These are phyloP conservation scores for Smallanthus sonchifolius DNA, from an alignment of 129 eudicot genomes.

Conservation along the genomic window DNA sequence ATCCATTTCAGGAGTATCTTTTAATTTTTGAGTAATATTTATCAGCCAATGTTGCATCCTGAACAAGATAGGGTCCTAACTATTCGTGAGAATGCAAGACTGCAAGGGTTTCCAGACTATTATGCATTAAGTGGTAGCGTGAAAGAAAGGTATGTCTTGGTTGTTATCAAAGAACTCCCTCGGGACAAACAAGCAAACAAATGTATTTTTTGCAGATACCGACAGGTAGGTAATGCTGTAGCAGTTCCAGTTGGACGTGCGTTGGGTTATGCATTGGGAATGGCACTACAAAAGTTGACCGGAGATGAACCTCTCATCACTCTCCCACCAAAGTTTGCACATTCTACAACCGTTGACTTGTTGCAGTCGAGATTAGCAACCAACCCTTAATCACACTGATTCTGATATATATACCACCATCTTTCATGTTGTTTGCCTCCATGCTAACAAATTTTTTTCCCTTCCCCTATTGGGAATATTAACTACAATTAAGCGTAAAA, in stretches of 20 bases:
- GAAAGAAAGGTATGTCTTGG: constrained; percentile 35
- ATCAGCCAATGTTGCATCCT: constrained; percentile 56
- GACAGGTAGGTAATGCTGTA: constrained; percentile 72
- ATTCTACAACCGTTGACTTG: constrained; percentile 46
- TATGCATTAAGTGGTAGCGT: constrained; percentile 51
- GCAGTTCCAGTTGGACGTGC: constrained; percentile 66
- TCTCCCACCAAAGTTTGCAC: constrained; percentile 59
- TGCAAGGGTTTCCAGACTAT: constrained; percentile 60
- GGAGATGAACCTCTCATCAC: constrained; percentile 43
- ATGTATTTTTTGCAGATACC: constrained; percentile 43
- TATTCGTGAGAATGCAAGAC: constrained; percentile 56
- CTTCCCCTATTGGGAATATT: too few relatives aligned
- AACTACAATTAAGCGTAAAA: too few relatives aligned
- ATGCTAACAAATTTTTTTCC: too few relatives aligned
- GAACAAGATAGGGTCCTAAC: constrained; percentile 63
- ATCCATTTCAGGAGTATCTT: not conserved
- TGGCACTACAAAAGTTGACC: constrained; percentile 40
- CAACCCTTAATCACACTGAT: not conserved
- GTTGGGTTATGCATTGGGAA: constrained; percentile 51
- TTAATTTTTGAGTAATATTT: not conserved
- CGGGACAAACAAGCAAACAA: too few relatives aligned
- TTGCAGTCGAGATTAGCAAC: constrained; percentile 11
- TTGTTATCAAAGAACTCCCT: not conserved
- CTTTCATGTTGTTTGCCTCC: too few relatives aligned
- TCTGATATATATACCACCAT: not conserved